phyloP scores from a whole-genome alignment of 768 basidiomycete genomes.

The Auricularia auricula-judae region DNA sequence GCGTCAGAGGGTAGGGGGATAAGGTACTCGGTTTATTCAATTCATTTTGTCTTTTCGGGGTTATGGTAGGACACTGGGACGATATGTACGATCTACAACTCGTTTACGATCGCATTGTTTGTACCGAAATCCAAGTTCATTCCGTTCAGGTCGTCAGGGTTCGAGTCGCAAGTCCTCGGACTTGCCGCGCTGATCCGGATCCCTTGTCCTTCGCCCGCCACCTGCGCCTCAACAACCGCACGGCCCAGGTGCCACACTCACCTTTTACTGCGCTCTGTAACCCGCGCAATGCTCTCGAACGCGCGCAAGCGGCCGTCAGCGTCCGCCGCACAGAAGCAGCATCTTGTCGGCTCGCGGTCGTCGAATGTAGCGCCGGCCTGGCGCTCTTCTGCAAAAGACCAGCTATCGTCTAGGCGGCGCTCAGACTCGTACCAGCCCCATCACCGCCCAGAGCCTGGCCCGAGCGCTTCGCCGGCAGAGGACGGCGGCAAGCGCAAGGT shows the following conservation, averaged over 20 bases:
- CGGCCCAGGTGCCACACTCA: no score
- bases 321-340: background rate
- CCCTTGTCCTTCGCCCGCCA: background rate
- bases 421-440: background rate
- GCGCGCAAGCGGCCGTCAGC: background rate
- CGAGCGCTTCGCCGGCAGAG: background rate
- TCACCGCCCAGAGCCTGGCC: background rate
- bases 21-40: background rate
- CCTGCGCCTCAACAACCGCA: background rate
- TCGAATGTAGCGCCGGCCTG: background rate
- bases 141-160: background rate
- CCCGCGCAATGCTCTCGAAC: background rate
- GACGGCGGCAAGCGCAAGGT: background rate
- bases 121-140: background rate
- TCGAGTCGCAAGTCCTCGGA: background rate
- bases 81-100: no score
- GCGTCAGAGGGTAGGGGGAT: constrained; percentile 30
- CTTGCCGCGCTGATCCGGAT: background rate
- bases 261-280: no score
- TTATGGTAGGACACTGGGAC: no score
- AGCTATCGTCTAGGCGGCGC: background rate
- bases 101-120: background rate
- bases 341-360: background rate
- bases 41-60: background rate
- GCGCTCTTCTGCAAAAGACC: background rate